These are phyloP conservation scores for Azolla pinnata DNA, from an alignment of 75 land plant genomes.

Conservation along the genomic window DNA sequence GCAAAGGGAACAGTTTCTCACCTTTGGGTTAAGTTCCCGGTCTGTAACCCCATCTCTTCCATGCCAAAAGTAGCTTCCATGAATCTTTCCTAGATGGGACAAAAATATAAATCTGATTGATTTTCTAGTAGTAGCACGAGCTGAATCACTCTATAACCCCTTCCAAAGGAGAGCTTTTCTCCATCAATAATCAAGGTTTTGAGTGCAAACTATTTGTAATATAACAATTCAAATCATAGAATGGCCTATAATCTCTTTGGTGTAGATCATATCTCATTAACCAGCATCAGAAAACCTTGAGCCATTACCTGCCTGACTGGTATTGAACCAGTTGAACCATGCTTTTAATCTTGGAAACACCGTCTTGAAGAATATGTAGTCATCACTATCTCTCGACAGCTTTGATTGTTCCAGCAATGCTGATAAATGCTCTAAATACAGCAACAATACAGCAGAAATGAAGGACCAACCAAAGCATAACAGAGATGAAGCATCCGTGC, in stretches of 20 bases:
- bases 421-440: conserved; percentile 43
- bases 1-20: conserved; percentile 5
- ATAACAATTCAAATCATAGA: too few species aligned
- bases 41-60: conserved; percentile 67
- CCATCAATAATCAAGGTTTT: too few species aligned
- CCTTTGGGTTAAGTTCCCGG: conserved; percentile 86
- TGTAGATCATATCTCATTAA: too few species aligned
- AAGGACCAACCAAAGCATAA: too few species aligned
- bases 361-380: conserved; percentile 44
- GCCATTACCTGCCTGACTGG: conserved; percentile 82
- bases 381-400: conserved; percentile 27
- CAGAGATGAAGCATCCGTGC: too few species aligned
- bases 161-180: too few species aligned
- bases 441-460: conserved; percentile 16
- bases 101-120: not conserved
- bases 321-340: conserved; percentile 98
- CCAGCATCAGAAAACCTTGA: too few species aligned
- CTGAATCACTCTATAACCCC: too few species aligned
- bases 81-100: conserved; percentile 45
- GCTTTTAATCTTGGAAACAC: conserved; percentile 69
- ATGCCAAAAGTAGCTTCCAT: conserved; percentile 79
- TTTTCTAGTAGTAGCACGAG: too few species aligned
- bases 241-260: too few species aligned
- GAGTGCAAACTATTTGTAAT: too few species aligned
- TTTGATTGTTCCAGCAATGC: conserved; percentile 31